Evolutionary conservation across 1,284 basidiomycete genomes (phyloP).

Genomic region (Cerioporus squamosus): DNA sequence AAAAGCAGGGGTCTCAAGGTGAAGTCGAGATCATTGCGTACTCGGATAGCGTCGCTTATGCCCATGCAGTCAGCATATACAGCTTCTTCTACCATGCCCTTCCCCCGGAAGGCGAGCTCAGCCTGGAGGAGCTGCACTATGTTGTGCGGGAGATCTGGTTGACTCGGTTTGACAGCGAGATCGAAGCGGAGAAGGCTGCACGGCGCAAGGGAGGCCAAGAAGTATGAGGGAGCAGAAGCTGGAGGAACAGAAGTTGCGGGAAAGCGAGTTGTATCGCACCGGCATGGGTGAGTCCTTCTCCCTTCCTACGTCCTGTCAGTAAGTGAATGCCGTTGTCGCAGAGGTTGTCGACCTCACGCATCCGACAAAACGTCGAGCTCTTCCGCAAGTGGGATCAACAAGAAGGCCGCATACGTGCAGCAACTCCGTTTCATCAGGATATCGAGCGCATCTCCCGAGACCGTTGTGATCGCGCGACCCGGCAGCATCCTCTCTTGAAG

Average conservation of each 20-base stretch:
- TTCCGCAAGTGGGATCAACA: constrained; percentile 81
- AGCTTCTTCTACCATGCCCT: constrained; percentile 82
- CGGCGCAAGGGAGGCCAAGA: constrained; percentile 81
- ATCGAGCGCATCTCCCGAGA: constrained; percentile 55
- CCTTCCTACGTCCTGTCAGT: constrained; percentile 8
- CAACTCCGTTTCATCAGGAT: constrained; percentile 80
- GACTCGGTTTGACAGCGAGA: constrained; percentile 69
- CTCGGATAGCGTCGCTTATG: no score
- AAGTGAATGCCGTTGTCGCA: constrained; percentile 34
- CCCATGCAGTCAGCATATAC: constrained; percentile 66
- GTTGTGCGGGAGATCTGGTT: constrained; percentile 78
- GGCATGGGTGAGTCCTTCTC: constrained; percentile 72
- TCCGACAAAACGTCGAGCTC: constrained; percentile 66
- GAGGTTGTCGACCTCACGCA: constrained; percentile 89
- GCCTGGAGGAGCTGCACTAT: constrained; percentile 70
- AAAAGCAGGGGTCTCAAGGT: constrained; percentile 64
- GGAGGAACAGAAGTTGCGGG: constrained; percentile 73
- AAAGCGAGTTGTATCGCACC: constrained; percentile 77
- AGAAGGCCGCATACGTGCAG: constrained; percentile 74
- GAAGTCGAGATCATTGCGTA: neutral
- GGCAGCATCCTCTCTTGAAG: constrained; percentile 57
- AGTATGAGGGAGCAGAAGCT: constrained; percentile 70
- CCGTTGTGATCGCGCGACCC: constrained; percentile 55
- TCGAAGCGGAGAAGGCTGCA: constrained; percentile 64
- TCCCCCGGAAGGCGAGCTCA: constrained; percentile 64